A percentile compares a stretch with the other conserved stretches of the same genome.
Evolutionary conservation across 148 eudicot species (phyloP).

Genomic region (Camellia lanceoleosa): DNA sequence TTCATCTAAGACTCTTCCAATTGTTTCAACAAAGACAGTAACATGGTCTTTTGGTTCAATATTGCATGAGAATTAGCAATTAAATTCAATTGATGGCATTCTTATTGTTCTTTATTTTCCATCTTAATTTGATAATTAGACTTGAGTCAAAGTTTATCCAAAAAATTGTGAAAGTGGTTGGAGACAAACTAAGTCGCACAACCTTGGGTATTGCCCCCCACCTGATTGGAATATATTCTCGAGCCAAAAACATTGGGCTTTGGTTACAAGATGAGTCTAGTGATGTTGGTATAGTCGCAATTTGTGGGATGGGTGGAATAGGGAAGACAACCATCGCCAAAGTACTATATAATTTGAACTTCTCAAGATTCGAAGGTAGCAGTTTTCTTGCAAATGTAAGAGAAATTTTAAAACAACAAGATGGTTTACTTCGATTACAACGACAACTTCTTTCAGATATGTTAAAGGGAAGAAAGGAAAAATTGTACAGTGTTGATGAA

Average conservation of each 20-base stretch:
- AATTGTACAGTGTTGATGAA: too few species aligned
- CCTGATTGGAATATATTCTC: neutral
- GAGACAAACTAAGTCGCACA: neutral
- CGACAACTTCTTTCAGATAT: neutral
- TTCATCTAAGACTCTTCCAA: too few species aligned
- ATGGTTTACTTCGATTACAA: too few species aligned
- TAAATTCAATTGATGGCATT: neutral
- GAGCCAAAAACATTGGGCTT: neutral
- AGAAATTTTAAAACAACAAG: too few species aligned
- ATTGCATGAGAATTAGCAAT: too few species aligned
- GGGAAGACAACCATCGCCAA: slow-evolving; percentile 8
- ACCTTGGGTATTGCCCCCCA: neutral
- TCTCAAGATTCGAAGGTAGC: neutral
- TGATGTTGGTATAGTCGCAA: neutral
- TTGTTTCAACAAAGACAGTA: too few species aligned
- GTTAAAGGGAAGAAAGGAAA: too few species aligned
- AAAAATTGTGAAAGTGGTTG: neutral
- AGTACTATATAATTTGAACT: neutral
- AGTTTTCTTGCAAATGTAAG: neutral
- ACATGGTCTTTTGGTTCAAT: too few species aligned
- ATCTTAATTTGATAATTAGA: neutral
- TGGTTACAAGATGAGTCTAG: neutral
- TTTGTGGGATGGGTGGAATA: neutral
- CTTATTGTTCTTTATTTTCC: neutral
- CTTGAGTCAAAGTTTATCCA: neutral